phyloP scores from a whole-genome alignment of 2,329 filamentous ascomycete genomes.

The Pyrenochaeta sp. region DNA sequence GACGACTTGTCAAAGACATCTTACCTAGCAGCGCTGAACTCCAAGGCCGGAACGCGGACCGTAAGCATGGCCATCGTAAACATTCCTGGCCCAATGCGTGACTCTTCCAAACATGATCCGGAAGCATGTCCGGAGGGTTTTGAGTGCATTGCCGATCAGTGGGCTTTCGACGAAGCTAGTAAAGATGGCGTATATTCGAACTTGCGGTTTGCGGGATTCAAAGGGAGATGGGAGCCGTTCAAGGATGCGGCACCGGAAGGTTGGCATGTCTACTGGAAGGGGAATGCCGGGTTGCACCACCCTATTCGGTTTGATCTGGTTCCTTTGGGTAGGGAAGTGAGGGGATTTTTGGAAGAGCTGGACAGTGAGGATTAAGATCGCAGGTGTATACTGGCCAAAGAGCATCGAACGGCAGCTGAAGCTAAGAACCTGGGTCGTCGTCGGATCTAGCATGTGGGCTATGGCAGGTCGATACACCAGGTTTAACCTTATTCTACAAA shows the following conservation, averaged over 20 bases:
- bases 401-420: not conserved
- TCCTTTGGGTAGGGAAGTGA: not conserved
- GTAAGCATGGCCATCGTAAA: slow-evolving; percentile 19
- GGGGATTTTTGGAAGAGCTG: not conserved
- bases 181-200: slow-evolving; percentile 3
- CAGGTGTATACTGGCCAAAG: not conserved
- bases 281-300: slow-evolving; percentile 10
- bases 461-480: too few relatives aligned
- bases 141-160: slow-evolving; percentile 23
- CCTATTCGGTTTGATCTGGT: slow-evolving; percentile 18
- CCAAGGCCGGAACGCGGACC: slow-evolving; percentile 15
- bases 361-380: not conserved
- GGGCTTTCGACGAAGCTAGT: slow-evolving; percentile 7
- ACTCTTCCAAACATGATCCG: slow-evolving; percentile 9
- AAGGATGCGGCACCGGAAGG: slow-evolving; percentile 28
- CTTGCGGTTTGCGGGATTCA: slow-evolving; percentile 20
- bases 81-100: slow-evolving; percentile 11
- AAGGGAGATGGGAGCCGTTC: slow-evolving; percentile 22
- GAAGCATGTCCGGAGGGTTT: slow-evolving; percentile 20
- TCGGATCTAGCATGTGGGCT: too few relatives aligned
- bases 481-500: too few relatives aligned
- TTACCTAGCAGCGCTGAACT: slow-evolving; percentile 24
- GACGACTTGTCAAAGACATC: slow-evolving; percentile 18
- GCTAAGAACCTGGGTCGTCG: not conserved
- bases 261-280: slow-evolving; percentile 33